Evolutionary conservation across 768 basidiomycete genomes (phyloP), one percentile per base, ranked within the genome.

Genomic region (Leccinum subgranulosum): DNA sequence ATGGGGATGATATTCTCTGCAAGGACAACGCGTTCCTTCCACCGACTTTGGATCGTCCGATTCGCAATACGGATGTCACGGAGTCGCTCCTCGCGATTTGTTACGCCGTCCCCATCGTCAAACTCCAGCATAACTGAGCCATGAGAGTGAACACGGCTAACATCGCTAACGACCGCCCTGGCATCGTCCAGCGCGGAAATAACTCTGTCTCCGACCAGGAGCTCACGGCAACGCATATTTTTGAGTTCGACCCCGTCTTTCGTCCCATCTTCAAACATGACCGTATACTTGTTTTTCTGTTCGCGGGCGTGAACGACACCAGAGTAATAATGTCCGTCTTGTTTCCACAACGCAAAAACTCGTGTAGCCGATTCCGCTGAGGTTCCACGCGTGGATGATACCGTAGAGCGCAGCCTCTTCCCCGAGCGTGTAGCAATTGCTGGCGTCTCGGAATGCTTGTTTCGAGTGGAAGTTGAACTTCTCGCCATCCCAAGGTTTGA

Each of bases 341-440:
- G 70, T 59, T 76, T 81, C 88, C 87, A 90, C 11, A 86, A 66
- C 9, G 86, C 88, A 62, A 88, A 84, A n/a, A 91, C 85, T 6
- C 82, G 81, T 12, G 85, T 86, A 21, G 80, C 74, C 6, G 60
- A 55, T 39, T 65, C 63, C 29, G 36, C 46, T 15, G 60, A 33
- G 31, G 51, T 41, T 19, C 54, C 60, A 36, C 64, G 66, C 10
- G 50, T 54, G 33, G 72, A 68, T 14, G 72, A 70, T 17, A 62
- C 29, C n/a, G 66, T 72, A 27, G 79, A 79, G 48, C 79, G 76
- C 41, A 77, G 56, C 28, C 74, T 75, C 63, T 77, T 80, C 17
- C 64, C 66, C 52, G 74, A 73, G 43, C 74, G 75, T 19, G 70
- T 70, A 21, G 60, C 54, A 10, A 74, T 66, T 7, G 72, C 72